Evolutionary conservation across 164 flowering plant species (phyloP), one percentile per base, ranked within the genome.

Genomic region (Chimonanthus salicifolius): DNA sequence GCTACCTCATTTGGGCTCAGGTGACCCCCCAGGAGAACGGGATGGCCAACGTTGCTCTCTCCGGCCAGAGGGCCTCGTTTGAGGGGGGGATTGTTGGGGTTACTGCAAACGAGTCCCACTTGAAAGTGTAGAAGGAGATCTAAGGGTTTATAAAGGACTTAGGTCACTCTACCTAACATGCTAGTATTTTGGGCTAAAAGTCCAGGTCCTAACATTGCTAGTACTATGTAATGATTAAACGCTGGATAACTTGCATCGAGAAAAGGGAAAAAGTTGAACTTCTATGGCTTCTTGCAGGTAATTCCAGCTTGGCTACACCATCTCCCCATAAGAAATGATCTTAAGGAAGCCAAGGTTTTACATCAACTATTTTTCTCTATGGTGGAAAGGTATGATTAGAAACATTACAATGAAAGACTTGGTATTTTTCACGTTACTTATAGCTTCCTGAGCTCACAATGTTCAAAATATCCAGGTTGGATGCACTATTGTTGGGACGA

Each of bases 241-340:
- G 33, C 33, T 33, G 33, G 16, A 58, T 58, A 11, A n/a, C 16
- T 10, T 58, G 11, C 16, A 58, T 13, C 11, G 2, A 58, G 62
- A 58, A n/a, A 58, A 58, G 11, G 62, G 16, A 58, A 58, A 13
- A 58, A 10, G 11, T 8, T 13, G 62, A 10, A 10, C 20, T 20
- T 63, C 45, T 4, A 5, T 44, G 49, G 49, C 20, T 44, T 66
- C 21, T 63, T 63, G 15, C 69, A 66, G 69, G 69, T 66, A 7
- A 15, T 66, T 66, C 69, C 69, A 66, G 49, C n/a, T 66, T 66
- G 69, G 69, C 69, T 66, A 10, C 9, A 49, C 49, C 43, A 10
- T 44, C 69, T 66, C 10, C 69, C 69, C 69, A 66, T 66, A 66
- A 66, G 49, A 66, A 44, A 66, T 66, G 69, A 66, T 66, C 47